Evolutionary conservation across 257 asterid genomes (phyloP), one percentile per base, ranked within the genome.

Genomic region (Apocynum venetum): DNA sequence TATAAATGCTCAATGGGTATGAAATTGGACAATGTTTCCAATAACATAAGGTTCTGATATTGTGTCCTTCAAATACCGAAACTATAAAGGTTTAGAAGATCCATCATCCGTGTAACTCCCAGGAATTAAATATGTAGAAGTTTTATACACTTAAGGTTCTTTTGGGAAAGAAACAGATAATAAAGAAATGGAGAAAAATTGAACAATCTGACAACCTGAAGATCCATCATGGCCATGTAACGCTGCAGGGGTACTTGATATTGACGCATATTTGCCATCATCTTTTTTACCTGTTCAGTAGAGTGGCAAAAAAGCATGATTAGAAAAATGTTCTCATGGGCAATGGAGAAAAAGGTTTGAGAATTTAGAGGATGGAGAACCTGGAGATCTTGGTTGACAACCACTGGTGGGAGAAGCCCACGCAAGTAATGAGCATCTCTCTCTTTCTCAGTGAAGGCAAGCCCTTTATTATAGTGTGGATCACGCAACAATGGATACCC

Each of bases 151-250:
- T 36, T 56, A 6, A 75, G 52, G 49, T 75, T 46, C n/a, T 8
- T 8, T 1, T 13, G 49, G 12, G 63, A 63, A 36, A 49, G 70
- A 13, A 4, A 13, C 56, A 7, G 60, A 20, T 57, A 63, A 71
- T 57, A 47, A 63, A 70, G 20, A 55, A 76, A 46, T 57, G 61
- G 31, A 48, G 53, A 56, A 74, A 56, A 52, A 70, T 20, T 17
- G 46, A 48, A 73, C 17, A 19, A 77, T 51, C 6, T 20, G 17
- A 78, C 77, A 83, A 95, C 99, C 99, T 95, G 99, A 80, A 96
- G 98, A 87, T 96, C 99, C 99, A 92, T 96, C 99, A 96, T 96
- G 80, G 99, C 99, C 98, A 93, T 96, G 89, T 96, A 96, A 81
- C 92, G 89, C 74, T 96, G 98, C 77, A 96, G 80, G 2, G 99